phyloP scores from a whole-genome alignment of 78 protist genomes.

The Acrasis kona region DNA sequence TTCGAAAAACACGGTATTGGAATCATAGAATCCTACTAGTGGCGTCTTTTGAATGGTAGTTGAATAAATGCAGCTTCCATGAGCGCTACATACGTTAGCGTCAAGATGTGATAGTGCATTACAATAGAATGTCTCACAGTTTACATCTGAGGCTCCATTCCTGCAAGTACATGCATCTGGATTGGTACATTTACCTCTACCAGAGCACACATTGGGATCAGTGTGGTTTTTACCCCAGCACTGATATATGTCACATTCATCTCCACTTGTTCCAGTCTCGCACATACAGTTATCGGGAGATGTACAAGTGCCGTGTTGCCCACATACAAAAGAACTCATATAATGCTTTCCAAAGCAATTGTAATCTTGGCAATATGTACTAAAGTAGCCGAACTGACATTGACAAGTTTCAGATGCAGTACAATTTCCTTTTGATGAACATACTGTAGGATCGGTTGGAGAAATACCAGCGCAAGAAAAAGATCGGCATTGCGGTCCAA shows the following conservation, averaged over 20 bases:
- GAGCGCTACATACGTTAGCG: neutral
- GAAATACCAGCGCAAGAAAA: neutral
- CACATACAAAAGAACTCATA: neutral
- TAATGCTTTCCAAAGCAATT: no score
- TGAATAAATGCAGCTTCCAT: neutral
- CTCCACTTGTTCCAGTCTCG: no score
- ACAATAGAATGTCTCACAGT: neutral
- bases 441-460: neutral
- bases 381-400: no score
- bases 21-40: no score
- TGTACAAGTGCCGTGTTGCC: neutral
- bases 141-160: neutral
- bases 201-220: neutral
- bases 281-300: neutral
- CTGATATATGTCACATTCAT: no score
- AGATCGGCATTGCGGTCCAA: neutral
- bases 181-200: neutral
- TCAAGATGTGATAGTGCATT: neutral
- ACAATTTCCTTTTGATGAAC: constrained; percentile 2
- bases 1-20: no score
- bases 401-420: neutral
- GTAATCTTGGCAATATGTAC: no score
- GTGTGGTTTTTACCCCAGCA: no score
- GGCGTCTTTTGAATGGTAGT: neutral
- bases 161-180: neutral